Base-by-base conservation (phyloP, 805 yeast genomes). In the Candida ortonii region DNA sequence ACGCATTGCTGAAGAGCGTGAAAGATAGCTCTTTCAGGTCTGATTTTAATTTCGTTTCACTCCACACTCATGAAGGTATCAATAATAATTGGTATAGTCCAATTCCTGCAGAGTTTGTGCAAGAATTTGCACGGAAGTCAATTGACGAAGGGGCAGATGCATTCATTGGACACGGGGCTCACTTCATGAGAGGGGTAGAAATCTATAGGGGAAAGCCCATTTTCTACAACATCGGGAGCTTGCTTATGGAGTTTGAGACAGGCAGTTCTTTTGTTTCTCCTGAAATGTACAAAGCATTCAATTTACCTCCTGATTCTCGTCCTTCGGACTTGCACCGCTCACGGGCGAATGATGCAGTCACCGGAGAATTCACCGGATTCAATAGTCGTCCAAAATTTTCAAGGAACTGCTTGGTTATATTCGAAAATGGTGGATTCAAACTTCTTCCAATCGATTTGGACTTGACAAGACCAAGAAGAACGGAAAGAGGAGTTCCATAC, bases 41-140 rank as follows among this genome's bases (percentile, higher is more conserved):
- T 3, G 52, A 53, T 32, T 41, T 49, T 34, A 52, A 52, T 33
- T 44, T 53, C 33, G 50, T 53, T 16, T 38, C 54, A 3, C 26
- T 52, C 7, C 59, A 53, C 32, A 53, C 59, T 10, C 59, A 53
- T 28, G 61, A 49, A 35, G 59, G 59, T 29, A 45, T 47, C 35
- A 43, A 42, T 39, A 49, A 60, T 52, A 52, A 59, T 47, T 44
- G 65, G 65, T 48, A 59, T 52, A 40, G 42, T 26, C 47, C 55
- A 19, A 23, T 30, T 12, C 55, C 59, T 15, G 58, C 56, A 26
- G 51, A 47, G 20, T 51, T 50, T 38, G 44, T 53, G 24, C 52
- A 45, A 25, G 46, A 52, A 14, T 50, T 53, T 16, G 50, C 56
- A 5, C 43, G 52, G 32, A 34, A 49, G 20, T 38, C 52, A 21